Evolutionary conservation across 2,329 filamentous ascomycete genomes (phyloP).

Genomic region (Pyrenochaeta sp.): DNA sequence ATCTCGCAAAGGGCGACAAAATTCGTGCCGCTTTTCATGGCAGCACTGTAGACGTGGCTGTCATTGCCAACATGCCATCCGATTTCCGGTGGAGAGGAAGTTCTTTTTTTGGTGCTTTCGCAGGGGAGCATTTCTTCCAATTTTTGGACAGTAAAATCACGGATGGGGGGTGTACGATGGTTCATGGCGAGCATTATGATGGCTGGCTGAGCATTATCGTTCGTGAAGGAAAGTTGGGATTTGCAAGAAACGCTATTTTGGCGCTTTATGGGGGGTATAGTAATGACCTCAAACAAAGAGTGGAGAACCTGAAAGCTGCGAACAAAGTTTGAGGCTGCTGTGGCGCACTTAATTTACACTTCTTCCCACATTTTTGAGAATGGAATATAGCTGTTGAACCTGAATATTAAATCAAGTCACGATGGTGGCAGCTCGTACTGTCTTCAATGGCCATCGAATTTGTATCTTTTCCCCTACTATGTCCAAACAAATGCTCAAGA

Average conservation of each 20-base stretch:
- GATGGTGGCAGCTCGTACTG: too few species aligned
- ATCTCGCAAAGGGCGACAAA: conserved; percentile 2
- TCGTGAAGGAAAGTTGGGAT: conserved; percentile 1
- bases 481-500: conserved; percentile 5
- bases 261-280: conserved; percentile 3
- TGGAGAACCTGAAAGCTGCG: conserved; percentile 1
- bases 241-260: background rate
- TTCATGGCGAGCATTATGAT: conserved; percentile 11
- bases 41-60: background rate
- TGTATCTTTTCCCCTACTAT: too few species aligned
- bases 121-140: conserved; percentile 11
- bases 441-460: too few species aligned
- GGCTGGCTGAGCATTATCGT: conserved; percentile 10
- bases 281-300: conserved; percentile 5
- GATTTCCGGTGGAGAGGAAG: conserved; percentile 10
- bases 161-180: conserved; percentile 4
- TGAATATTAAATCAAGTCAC: too few species aligned
- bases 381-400: too few species aligned
- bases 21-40: background rate
- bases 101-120: conserved; percentile 3
- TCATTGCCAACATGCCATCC: conserved; percentile 1
- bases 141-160: conserved; percentile 6
- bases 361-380: too few species aligned
- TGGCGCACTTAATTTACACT: too few species aligned
- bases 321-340: background rate